Base-by-base conservation (phyloP, 768 basidiomycete genomes). In the Rhodosporidiobolus sp. region DNA sequence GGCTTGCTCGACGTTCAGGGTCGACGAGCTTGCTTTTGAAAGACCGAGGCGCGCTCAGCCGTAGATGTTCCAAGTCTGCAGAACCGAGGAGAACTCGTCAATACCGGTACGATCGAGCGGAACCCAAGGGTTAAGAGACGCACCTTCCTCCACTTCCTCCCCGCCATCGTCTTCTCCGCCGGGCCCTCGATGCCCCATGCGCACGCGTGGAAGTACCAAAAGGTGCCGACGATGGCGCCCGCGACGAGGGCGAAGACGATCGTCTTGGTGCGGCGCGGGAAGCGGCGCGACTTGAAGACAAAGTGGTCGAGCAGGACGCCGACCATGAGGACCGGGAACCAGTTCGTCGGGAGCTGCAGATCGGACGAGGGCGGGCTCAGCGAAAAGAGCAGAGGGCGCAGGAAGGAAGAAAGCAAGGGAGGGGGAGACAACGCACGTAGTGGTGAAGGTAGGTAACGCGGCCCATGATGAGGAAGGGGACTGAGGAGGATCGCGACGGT, bases 131-230 rank as follows among this genome's bases (percentile, higher is more conserved):
- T 1, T 19, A n/a, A 14, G 34, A 8, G 34, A 78, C 80, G 79
- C 77, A 81, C 80, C 62, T 67, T 34, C 49, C 72, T 45, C 72
- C 72, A 73, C 61, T 69, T 73, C 17, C 54, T 20, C 12, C 63
- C 63, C n/a, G 4, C 24, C 30, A 73, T 49, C 19, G 38, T 43
- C 38, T 65, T 56, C 43, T 10, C 52, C 11, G 72, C 69, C 12
- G 93, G 90, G 0, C 95, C 96, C n/a, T 89, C 86, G 57, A 97
- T 90, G 1, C 96, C 95, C 81, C 91, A 93, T 5, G 93, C 91
- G 43, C 95, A 81, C 30, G 87, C 89, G 75, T 85, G 89, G 83
- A 96, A 98, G 93, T 92, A 95, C 91, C 90, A 95, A 84, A 96
- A 99, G 65, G 86, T 86, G n/a, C 83, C 84, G 12, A 95, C 78